Evolutionary conservation across 768 basidiomycete genomes (phyloP), one percentile per base, ranked within the genome.

Genomic region (Boletus bicolor): DNA sequence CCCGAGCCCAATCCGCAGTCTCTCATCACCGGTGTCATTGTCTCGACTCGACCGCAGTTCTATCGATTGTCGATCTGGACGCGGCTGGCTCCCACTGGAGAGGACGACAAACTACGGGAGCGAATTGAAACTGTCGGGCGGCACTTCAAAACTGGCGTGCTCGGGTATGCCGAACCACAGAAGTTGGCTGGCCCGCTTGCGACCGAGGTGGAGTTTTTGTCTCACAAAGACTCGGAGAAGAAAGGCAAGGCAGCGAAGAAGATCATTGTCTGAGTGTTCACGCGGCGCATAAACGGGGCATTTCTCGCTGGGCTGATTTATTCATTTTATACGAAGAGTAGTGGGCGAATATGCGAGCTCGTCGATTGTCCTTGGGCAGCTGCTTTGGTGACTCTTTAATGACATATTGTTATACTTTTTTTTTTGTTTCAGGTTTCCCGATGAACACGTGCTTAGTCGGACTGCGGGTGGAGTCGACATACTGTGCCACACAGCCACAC

Each of bases 51-150:
- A 61, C 93, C 92, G 54, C 86, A 89, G 73, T 98, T 98, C 73
- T 99, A 93, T 77, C 89, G 97, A 41, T 73, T 99, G 64, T 94
- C 92, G 61, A 96, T 99, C 78, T 99, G 97, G 97, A 99, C 97
- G 47, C 84, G 96, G 39, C 75, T 85, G 35, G 90, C 96, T 5
- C 89, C 92, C 35, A 66, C 77, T 11, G 67, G 61, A 10, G 72
- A 73, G 2, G 80, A 82, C 21, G 80, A 82, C 53, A 82, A 82
- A 53, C 75, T 96, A 63, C 83, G 85, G 52, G 84, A 89, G 69
- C 83, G 94, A 52, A 90, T 95, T 61, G 89, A 91, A 71, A 80
- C 81, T 0, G 85, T 97, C 46, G 93, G 93, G 34, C 80, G 77
- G 61, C 89, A 97, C 72, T 98, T 98, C 82, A 99, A 99, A 78